Base-by-base conservation (phyloP, 2,329 filamentous ascomycete genomes). In the Arachnomyces sp. region DNA sequence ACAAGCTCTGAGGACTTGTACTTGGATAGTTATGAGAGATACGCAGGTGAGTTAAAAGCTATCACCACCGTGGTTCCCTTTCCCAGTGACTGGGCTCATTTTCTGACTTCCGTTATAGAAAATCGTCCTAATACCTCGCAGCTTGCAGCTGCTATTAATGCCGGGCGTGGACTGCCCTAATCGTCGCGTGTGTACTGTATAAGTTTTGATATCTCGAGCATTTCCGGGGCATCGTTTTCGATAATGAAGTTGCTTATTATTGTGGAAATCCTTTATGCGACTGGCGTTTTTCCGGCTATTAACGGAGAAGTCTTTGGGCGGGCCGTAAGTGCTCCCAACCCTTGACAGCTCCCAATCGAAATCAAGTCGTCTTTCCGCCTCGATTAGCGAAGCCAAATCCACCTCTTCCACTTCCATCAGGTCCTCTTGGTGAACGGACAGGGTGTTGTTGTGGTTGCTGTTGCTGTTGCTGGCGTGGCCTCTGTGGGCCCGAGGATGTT, bases 351-450 rank as follows among this genome's bases (percentile, higher is more conserved):
- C 20, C 20, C 5, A 11, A 33, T 4, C 31, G 13, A 14, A 17
- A 33, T 17, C 31, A 17, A 11, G 31, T 14, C 31, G 31, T 33
- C 11, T 33, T 71, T n/a, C 68, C 73, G 47, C 82, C 82, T 53
- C 84, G 73, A 46, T 69, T 70, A 34, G 73, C 74, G 55, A 92
- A 89, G 28, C 82, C 84, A 62, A 88, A 88, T 0, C 86, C 86
- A 41, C 81, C 84, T 54, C 82, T 74, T 43, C 84, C 84, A 56
- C 72, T 84, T 34, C 75, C 74, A 56, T 93, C 84, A 7, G 89
- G 89, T 7, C 87, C 87, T 53, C 77, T 76, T 1, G 89, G 88
- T 54, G 77, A 71, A 46, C 89, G 77, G 44, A 88, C 74, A 12
- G 84, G 76, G 46, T 83, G 37, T 49, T 57, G 45, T 55, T 59